Evolutionary conservation across 768 basidiomycete species (phyloP).

Genomic region (Termitomyces sp.): DNA sequence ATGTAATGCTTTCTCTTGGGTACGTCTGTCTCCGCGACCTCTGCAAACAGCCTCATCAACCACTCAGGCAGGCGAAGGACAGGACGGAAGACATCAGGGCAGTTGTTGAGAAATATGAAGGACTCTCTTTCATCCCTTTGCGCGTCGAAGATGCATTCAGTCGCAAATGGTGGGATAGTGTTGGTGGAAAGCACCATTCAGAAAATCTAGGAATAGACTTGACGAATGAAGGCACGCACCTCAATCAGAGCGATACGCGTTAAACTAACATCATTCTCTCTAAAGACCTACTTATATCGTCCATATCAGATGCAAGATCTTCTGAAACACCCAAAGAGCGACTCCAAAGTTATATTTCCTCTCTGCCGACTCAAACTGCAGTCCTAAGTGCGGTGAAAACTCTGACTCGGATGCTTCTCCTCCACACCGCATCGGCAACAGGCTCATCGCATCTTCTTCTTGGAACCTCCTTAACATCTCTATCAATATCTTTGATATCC

Average conservation of each 20-base stretch:
- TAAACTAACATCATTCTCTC: not conserved
- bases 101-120: slow-evolving; percentile 40
- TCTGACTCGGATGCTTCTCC: slow-evolving; percentile 60
- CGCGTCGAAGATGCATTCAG: slow-evolving; percentile 75
- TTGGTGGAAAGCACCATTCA: slow-evolving; percentile 26
- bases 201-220: slow-evolving; percentile 39
- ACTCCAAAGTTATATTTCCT: slow-evolving; percentile 48
- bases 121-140: slow-evolving; percentile 54
- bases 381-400: slow-evolving; percentile 50
- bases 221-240: slow-evolving; percentile 40
- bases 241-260: not conserved
- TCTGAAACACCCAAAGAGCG: slow-evolving; percentile 18
- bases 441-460: slow-evolving; percentile 72
- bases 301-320: slow-evolving; percentile 12
- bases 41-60: slow-evolving; percentile 8
- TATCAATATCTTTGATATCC: slow-evolving; percentile 70
- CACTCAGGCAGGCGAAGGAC: slow-evolving; percentile 41
- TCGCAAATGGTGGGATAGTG: slow-evolving; percentile 53
- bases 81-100: slow-evolving; percentile 44
- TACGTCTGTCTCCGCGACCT: slow-evolving; percentile 26
- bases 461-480: slow-evolving; percentile 73
- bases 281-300: slow-evolving; percentile 26
- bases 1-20: slow-evolving; percentile 53
- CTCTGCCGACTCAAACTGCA: slow-evolving; percentile 73
- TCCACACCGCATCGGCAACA: slow-evolving; percentile 55